Conservation (phyloP, 805 yeast genomes). For the Millerago galiae region DNA sequence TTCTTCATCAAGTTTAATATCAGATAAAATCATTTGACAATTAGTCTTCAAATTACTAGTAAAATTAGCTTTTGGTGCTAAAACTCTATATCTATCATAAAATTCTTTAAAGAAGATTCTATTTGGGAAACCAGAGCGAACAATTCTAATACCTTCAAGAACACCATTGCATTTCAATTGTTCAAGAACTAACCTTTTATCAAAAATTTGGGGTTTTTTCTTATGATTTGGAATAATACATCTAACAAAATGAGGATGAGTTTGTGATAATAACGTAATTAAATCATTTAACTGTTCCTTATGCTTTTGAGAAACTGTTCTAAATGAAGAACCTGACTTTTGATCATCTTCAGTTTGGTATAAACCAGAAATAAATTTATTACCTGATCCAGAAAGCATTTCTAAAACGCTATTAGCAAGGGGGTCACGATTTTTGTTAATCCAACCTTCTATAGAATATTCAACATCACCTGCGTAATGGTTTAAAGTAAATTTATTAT, state of each 20-base stretch:
- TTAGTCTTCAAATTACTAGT: conserved; percentile 52
- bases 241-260: conserved; percentile 95
- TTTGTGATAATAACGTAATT: conserved; percentile 64
- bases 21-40: conserved; percentile 59
- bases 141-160: conserved; percentile 93
- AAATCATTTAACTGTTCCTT: conserved; percentile 73
- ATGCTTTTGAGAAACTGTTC: conserved; percentile 85
- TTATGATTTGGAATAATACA: conserved; percentile 87
- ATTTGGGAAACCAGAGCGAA: conserved; percentile 96
- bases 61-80: conserved; percentile 42
- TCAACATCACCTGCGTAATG: conserved; percentile 98
- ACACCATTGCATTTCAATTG: conserved; percentile 97
- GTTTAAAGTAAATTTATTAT: conserved; percentile 73
- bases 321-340: conserved; percentile 35
- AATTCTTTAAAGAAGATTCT: conserved; percentile 81
- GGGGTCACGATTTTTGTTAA: conserved; percentile 92
- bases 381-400: conserved; percentile 51
- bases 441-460: conserved; percentile 87
- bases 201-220: conserved; percentile 66
- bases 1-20: conserved; percentile 64
- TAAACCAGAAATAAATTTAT: conserved; percentile 48
- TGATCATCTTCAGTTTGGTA: conserved; percentile 36
- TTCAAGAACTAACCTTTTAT: conserved; percentile 70
- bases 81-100: conserved; percentile 64
- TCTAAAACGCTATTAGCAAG: conserved; percentile 67